Base-by-base conservation (phyloP, 345 rosid species). In the Hibiscus tridactylites region DNA sequence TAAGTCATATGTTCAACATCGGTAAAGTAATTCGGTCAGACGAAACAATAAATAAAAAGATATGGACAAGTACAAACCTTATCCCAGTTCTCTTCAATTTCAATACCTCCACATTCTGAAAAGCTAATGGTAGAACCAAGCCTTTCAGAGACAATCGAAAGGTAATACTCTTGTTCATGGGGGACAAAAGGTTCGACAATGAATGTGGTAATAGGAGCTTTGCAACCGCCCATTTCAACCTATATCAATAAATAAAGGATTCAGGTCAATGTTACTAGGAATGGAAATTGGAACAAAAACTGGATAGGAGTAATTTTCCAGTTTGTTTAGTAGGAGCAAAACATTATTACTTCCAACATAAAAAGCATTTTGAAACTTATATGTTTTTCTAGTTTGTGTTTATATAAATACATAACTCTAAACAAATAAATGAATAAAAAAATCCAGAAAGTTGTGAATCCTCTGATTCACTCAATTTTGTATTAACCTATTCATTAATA, bases 21-120 rank as follows among this genome's bases (percentile, higher is more conserved):
- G 24, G 24, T 21, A 21, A 9, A 62, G 19, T 47, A 76, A 47
- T 42, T 24, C 35, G 4, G 58, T 70, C 26, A 26, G 44, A 79
- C 5, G 29, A 47, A 66, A 66, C 16, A 59, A 75, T 37, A 49
- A 74, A 46, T 1, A 35, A 42, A 2, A 66, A 21, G 52, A 52
- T 19, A 15, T 8, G 35, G 67, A 9, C 15, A 47, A 21, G 24
- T 21, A 60, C 24, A 57, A 76, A 92, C 99, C 87, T 95, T 92
- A 83, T 90, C 97, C 99, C 97, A 95, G 68, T 95, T 95, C 82
- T 90, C 99, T 88, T 95, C 99, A 66, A 95, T 92, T 47, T 95
- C 99, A 81, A 92, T 91, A 7, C 99, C 99, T 2, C 98, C 98
- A 73, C 97, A 95, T 79, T 96, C 98, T 21, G 97, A 96, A 79